These are phyloP conservation scores for Geopyxis carbonaria DNA, from an alignment of 495 filamentous ascomycete genomes.

Conservation along the genomic window DNA sequence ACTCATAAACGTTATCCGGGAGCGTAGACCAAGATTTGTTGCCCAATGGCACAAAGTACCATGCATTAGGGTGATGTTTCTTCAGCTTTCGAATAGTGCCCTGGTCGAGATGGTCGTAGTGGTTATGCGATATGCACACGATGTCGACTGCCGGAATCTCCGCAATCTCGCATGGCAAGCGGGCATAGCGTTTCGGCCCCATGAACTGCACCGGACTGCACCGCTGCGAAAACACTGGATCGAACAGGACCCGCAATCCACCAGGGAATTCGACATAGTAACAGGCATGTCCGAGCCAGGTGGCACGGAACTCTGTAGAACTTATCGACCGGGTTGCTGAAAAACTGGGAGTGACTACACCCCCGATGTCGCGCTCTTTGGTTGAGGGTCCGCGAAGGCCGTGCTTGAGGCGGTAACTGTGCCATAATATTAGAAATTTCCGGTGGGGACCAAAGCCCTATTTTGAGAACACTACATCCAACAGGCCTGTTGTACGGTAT, in stretches of 20 bases:
- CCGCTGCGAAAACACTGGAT: constrained; percentile 81
- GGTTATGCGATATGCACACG: constrained; percentile 77
- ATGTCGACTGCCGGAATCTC: constrained; percentile 75
- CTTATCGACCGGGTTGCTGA: no score
- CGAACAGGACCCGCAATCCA: constrained; percentile 78
- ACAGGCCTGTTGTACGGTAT: no score
- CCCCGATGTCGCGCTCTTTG: constrained; percentile 5
- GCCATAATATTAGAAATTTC: no score
- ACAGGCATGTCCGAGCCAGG: constrained; percentile 91
- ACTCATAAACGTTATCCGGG: no score
- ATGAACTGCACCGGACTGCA: constrained; percentile 59
- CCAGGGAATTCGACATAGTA: constrained; percentile 82
- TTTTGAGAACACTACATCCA: constrained; percentile 2
- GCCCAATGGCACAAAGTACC: constrained; percentile 77
- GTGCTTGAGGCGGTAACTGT: constrained; percentile 9
- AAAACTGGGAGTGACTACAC: no score
- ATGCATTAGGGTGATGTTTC: constrained; percentile 57
- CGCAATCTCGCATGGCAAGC: constrained; percentile 54
- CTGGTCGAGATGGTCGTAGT: constrained; percentile 84
- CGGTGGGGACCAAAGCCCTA: no score
- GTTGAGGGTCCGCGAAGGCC: constrained; percentile 3
- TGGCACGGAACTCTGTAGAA: constrained; percentile 69
- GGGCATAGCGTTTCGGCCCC: constrained; percentile 67
- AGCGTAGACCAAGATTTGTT: constrained; percentile 78
- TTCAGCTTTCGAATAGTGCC: constrained; percentile 53